phyloP scores from a whole-genome alignment of 208 protist genomes.

The Leishmania gerbilli region DNA sequence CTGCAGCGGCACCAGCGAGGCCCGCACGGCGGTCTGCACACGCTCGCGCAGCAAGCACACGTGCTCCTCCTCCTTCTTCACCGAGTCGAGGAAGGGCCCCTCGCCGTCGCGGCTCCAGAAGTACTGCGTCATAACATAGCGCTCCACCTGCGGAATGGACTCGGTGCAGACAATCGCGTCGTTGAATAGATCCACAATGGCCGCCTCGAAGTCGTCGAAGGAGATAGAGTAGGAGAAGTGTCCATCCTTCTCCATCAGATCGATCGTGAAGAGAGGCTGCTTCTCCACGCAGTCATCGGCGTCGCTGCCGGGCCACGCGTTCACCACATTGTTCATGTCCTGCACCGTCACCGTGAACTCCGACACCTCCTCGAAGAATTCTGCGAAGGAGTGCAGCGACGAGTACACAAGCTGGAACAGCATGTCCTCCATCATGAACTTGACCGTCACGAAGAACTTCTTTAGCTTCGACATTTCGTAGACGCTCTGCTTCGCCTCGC shows the following conservation, averaged over 20 bases:
- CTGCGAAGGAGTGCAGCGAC: conserved; percentile 82
- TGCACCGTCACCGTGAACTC: conserved; percentile 87
- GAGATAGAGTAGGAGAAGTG: conserved; percentile 91
- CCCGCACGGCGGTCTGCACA: conserved; percentile 58
- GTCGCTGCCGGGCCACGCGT: conserved; percentile 92
- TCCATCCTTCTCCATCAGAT: conserved; percentile 79
- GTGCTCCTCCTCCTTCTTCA: conserved; percentile 84
- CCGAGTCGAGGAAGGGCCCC: conserved; percentile 90
- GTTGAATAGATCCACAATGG: conserved; percentile 89
- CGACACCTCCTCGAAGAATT: conserved; percentile 93
- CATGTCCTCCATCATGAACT: conserved; percentile 98
- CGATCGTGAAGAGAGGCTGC: conserved; percentile 93
- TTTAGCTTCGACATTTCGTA: conserved; percentile 98
- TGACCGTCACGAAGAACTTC: conserved; percentile 96
- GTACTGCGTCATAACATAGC: conserved; percentile 94
- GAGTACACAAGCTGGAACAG: conserved; percentile 92
- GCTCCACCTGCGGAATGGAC: conserved; percentile 92
- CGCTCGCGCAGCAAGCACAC: conserved; percentile 75
- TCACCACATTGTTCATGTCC: conserved; percentile 90
- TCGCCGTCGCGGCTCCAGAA: conserved; percentile 92
- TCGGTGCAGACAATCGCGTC: conserved; percentile 88
- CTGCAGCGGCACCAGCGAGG: conserved; percentile 83
- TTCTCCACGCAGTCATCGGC: conserved; percentile 93
- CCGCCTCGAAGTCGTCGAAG: conserved; percentile 83
- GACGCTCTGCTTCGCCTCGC: conserved; percentile 93